A percentile compares a stretch with the other conserved stretches of the same genome.
phyloP scores from a whole-genome alignment of 345 rosid genomes.

The Turritis glabra region DNA sequence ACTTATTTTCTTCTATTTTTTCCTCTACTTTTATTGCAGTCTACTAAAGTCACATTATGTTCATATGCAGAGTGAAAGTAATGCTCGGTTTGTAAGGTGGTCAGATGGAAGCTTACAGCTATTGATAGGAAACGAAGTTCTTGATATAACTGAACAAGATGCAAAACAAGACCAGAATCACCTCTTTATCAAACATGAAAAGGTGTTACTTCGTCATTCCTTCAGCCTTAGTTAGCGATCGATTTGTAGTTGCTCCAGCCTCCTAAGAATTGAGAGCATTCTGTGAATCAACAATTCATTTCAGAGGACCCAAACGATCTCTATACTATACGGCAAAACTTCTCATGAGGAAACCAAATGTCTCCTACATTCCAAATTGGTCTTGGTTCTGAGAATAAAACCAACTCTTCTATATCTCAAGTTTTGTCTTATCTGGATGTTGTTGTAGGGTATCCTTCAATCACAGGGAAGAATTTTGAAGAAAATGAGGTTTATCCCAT shows the following conservation, averaged over 20 bases:
- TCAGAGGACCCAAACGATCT: not conserved
- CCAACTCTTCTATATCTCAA: constrained; percentile 7
- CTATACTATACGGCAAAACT: not conserved
- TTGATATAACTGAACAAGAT: constrained; percentile 92
- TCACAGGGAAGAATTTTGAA: constrained; percentile 92
- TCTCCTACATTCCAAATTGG: not conserved
- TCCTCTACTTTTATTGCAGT: constrained; percentile 13
- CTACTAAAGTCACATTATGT: constrained; percentile 30
- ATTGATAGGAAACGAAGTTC: constrained; percentile 95
- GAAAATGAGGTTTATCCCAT: constrained; percentile 97
- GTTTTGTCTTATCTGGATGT: constrained; percentile 12
- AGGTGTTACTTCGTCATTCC: constrained; percentile 52
- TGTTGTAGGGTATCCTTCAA: constrained; percentile 91
- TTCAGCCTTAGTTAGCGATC: not conserved
- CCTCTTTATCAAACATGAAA: constrained; percentile 89
- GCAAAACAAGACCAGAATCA: constrained; percentile 90
- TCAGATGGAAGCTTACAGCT: constrained; percentile 98
- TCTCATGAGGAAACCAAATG: not conserved
- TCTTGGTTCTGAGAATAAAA: constrained; percentile 4
- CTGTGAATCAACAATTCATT: not conserved
- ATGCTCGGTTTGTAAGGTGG: constrained; percentile 99
- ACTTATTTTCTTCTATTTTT: not conserved
- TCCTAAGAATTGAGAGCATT: not conserved
- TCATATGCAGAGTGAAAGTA: constrained; percentile 76
- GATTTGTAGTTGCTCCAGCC: constrained; percentile 2